Evolutionary conservation across 1,284 basidiomycete species (phyloP).

Genomic region (Fomitopsis betulina): DNA sequence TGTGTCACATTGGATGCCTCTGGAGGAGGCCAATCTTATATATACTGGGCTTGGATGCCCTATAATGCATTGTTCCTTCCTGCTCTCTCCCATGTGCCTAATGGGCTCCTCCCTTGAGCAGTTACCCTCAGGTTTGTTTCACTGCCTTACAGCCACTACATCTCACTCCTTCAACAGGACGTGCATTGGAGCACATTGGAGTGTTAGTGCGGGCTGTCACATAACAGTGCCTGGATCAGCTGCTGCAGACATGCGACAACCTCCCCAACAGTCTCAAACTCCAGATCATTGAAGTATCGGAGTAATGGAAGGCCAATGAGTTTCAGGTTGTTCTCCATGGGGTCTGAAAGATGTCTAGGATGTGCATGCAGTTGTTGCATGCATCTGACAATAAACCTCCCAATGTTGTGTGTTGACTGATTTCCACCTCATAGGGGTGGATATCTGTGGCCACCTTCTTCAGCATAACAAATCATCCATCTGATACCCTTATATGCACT

Average conservation of each 20-base stretch:
- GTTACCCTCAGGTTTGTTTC: too few relatives aligned
- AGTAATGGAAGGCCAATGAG: conserved; percentile 21
- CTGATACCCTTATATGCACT: conserved; percentile 13
- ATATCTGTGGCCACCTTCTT: conserved; percentile 13
- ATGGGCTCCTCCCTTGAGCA: too few relatives aligned
- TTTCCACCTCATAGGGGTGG: conserved; percentile 14
- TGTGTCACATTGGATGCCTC: too few relatives aligned
- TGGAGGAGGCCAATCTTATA: too few relatives aligned
- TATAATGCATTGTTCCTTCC: too few relatives aligned
- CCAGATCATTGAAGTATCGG: conserved; percentile 11
- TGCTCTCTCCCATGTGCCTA: too few relatives aligned
- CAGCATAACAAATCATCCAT: conserved; percentile 19
- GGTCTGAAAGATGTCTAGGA: conserved; percentile 15
- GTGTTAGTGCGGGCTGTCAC: too few relatives aligned
- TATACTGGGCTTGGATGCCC: too few relatives aligned
- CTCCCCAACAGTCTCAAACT: conserved; percentile 15
- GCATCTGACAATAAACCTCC: conserved; percentile 2
- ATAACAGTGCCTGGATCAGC: conserved; percentile 19
- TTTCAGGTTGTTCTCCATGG: background rate
- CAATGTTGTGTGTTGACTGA: conserved; percentile 8
- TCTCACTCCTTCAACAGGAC: too few relatives aligned
- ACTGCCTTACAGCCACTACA: too few relatives aligned
- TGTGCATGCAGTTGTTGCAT: conserved; percentile 16
- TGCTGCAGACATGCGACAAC: conserved; percentile 18
- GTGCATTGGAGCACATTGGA: too few relatives aligned